Evolutionary conservation across 192 early-diverging fungal species (phyloP), one percentile per base, ranked within the genome.

Genomic region (Obelidium mucronatum): DNA sequence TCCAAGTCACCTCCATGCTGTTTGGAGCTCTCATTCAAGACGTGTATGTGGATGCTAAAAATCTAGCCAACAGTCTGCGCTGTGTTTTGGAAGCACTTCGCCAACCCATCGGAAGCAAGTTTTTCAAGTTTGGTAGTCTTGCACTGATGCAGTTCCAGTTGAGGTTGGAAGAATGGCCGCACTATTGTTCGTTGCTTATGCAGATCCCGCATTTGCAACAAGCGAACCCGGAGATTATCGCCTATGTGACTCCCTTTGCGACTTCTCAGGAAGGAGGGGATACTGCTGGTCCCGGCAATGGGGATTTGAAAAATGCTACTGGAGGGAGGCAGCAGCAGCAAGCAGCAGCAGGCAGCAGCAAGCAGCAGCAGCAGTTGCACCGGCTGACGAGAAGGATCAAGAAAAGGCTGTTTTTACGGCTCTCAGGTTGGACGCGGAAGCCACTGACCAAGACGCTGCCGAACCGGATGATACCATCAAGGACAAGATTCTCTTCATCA

Each of bases 401-500:
- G 83, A 84, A 5, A 81, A 75, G 5, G 79, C 89, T 17, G 86
- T 89, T 3, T 93, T 93, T 67, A 89, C 90, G 0, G 86, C 91
- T 17, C 73, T 93, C 26, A 83, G 86, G 62, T 74, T 91, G 63
- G 89, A 92, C 72, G 67, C 79, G 2, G 35, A 80, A 17, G 52
- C 89, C 34, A 78, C 82, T 17, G 87, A 83, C n/a, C 19, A 52
- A 1, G 79, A 68, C 1, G 31, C 31, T 24, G 77, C 80, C 26
- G 80, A 84, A 8, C 92, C 92, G 0, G 65, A 74, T 30, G 88
- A 93, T 72, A 85, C 81, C 1, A 81, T 87, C 24, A 89, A 92
- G 78, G 98, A 99, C 79, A 97, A 97, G 84, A 94, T 99, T 54
- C 87, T 97, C 37, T 99, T 99, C 81, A 95, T 94, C 31, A 90